Percentiles rank a stretch among this genome's conserved stretches.
These are phyloP conservation scores for Carpinus viminea DNA, from an alignment of 306 rosid species.

Conservation along the genomic window DNA sequence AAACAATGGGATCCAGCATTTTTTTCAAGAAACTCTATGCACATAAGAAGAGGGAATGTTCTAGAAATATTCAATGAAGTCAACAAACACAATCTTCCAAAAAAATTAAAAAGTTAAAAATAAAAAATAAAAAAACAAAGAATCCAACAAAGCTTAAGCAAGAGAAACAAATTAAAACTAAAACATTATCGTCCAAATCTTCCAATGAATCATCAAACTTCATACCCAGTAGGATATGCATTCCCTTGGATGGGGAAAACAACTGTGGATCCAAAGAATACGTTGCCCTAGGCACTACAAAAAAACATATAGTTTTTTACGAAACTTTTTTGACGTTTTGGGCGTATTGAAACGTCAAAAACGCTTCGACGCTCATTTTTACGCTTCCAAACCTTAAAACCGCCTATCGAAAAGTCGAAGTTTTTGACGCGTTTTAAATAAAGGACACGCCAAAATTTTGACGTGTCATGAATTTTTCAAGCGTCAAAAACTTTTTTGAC, in stretches of 20 bases:
- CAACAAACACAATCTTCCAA: background rate
- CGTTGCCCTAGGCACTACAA: too few species aligned
- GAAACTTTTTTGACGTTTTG: too few species aligned
- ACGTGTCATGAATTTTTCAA: too few species aligned
- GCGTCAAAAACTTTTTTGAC: too few species aligned
- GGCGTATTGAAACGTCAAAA: too few species aligned
- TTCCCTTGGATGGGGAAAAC: conserved; percentile 56
- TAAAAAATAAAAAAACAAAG: background rate
- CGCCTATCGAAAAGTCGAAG: too few species aligned
- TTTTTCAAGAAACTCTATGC: background rate
- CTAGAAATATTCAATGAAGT: background rate
- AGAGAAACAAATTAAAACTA: background rate
- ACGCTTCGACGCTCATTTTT: too few species aligned
- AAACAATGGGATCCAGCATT: background rate
- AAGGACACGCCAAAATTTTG: too few species aligned
- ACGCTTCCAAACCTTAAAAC: too few species aligned
- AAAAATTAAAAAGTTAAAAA: too few species aligned
- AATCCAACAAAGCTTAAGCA: background rate
- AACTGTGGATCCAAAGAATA: background rate
- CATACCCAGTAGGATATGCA: conserved; percentile 83
- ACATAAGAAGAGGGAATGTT: background rate
- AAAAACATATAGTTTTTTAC: too few species aligned
- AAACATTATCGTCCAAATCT: background rate
- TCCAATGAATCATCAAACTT: background rate
- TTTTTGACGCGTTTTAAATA: too few species aligned